These are phyloP conservation scores for Kregervanrija pseudodelftensis DNA, from an alignment of 805 yeast genomes.

Conservation along the genomic window DNA sequence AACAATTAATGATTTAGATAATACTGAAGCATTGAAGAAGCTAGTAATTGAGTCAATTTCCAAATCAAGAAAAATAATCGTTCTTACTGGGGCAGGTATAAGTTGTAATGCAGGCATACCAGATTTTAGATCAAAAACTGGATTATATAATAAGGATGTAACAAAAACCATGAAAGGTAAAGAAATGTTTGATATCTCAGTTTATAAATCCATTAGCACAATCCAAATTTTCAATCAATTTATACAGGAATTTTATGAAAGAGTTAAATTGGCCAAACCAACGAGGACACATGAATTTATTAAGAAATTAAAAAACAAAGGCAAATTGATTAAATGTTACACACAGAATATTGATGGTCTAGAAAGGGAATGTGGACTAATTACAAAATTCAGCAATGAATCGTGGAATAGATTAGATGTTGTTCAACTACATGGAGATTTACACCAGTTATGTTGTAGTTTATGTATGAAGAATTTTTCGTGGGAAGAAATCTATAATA, in stretches of 20 bases:
- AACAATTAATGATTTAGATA: conserved; percentile 3
- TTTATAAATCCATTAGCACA: conserved; percentile 63
- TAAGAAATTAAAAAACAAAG: conserved; percentile 47
- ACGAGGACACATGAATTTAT: conserved; percentile 82
- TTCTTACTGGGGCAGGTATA: conserved; percentile 93
- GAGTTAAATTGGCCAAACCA: conserved; percentile 62
- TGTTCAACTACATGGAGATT: conserved; percentile 86
- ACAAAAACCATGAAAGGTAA: conserved; percentile 70
- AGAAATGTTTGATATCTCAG: conserved; percentile 82
- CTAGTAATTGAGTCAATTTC: conserved; percentile 35
- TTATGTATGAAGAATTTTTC: conserved; percentile 49
- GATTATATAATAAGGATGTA: conserved; percentile 64
- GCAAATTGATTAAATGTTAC: conserved; percentile 74
- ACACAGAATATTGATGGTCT: conserved; percentile 94
- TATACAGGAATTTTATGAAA: conserved; percentile 69
- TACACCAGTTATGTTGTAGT: conserved; percentile 71
- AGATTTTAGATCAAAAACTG: conserved; percentile 80
- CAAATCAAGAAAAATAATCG: conserved; percentile 48
- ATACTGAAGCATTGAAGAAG: neutral
- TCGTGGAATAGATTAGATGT: conserved; percentile 65
- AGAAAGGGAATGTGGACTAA: conserved; percentile 59
- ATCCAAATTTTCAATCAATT: conserved; percentile 76
- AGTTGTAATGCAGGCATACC: conserved; percentile 97
- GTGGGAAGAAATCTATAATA: conserved; percentile 45
- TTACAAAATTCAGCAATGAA: conserved; percentile 44